A percentile compares a stretch with the other conserved stretches of the same genome.
phyloP scores from a whole-genome alignment of 306 rosid species.

The Rosa persica region DNA sequence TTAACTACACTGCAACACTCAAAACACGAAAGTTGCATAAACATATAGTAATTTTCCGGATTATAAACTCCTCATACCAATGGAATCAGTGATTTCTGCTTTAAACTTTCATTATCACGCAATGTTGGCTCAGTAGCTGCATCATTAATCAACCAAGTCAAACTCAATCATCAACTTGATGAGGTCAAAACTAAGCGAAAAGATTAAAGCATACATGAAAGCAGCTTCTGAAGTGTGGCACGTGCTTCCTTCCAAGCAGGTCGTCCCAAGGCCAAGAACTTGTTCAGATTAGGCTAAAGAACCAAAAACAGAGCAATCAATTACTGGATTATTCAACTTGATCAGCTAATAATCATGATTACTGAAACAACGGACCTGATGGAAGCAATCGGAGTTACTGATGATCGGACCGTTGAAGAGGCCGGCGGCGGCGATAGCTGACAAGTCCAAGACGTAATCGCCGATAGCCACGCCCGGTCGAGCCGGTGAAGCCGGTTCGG shows the following conservation, averaged over 20 bases:
- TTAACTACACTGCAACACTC: background rate
- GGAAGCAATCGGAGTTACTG: slow-evolving; percentile 68
- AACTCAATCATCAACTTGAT: background rate
- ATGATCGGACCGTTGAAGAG: slow-evolving; percentile 84
- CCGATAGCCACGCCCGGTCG: slow-evolving; percentile 93
- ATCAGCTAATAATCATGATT: background rate
- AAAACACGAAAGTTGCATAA: background rate
- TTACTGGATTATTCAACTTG: background rate
- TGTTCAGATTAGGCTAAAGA: slow-evolving; percentile 75
- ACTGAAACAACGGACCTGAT: slow-evolving; percentile 45
- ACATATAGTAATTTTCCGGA: background rate
- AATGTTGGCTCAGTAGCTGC: slow-evolving; percentile 74
- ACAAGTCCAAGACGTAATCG: slow-evolving; percentile 79
- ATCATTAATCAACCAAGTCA: slow-evolving; percentile 24
- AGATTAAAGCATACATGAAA: slow-evolving; percentile 54
- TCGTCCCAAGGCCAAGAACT: slow-evolving; percentile 82
- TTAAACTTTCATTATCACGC: slow-evolving; percentile 71
- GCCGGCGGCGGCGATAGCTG: slow-evolving; percentile 63
- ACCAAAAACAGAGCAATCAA: slow-evolving; percentile 21
- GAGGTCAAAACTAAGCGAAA: background rate
- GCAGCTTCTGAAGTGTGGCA: slow-evolving; percentile 75
- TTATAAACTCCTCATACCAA: slow-evolving; percentile 47
- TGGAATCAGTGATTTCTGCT: slow-evolving; percentile 68
- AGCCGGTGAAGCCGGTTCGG: slow-evolving; percentile 41
- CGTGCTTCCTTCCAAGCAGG: slow-evolving; percentile 99